These are phyloP conservation scores for Tuber indicum DNA, from an alignment of 495 filamentous ascomycete genomes.

Conservation along the genomic window DNA sequence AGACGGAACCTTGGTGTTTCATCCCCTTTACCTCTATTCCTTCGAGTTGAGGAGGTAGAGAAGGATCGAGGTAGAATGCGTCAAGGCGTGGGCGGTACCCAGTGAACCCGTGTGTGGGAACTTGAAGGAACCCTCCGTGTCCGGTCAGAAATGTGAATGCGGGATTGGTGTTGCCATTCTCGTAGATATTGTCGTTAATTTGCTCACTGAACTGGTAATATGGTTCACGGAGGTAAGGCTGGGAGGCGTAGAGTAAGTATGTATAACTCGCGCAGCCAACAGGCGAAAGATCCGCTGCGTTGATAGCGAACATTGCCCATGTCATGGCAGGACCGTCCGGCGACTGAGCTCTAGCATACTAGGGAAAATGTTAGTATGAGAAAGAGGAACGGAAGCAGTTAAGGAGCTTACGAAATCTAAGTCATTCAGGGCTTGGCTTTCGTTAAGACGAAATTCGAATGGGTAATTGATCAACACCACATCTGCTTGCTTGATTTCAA, in stretches of 20 bases:
- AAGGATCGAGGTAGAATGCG: conserved; percentile 51
- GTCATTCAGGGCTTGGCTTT: conserved; percentile 42
- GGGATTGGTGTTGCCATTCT: conserved; percentile 57
- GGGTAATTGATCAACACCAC: conserved; percentile 54
- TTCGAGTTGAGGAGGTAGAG: conserved; percentile 52
- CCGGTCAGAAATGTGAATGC: conserved; percentile 58
- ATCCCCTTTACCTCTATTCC: conserved; percentile 39
- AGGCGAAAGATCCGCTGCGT: conserved; percentile 50
- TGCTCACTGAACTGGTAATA: conserved; percentile 65
- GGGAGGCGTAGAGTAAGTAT: conserved; percentile 49
- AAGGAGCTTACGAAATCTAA: conserved; percentile 48
- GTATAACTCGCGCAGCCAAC: conserved; percentile 54
- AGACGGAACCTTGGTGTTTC: conserved; percentile 40
- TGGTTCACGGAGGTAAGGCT: conserved; percentile 53
- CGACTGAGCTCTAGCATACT: conserved; percentile 55
- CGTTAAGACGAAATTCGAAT: conserved; percentile 45
- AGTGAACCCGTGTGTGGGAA: conserved; percentile 52
- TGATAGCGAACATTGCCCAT: conserved; percentile 54
- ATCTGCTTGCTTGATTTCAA: conserved; percentile 57
- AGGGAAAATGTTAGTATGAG: conserved; percentile 8
- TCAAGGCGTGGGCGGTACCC: conserved; percentile 50
- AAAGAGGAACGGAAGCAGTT: not conserved
- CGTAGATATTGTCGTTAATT: conserved; percentile 56
- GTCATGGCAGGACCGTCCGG: conserved; percentile 57
- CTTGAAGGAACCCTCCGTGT: conserved; percentile 53